Evolutionary conservation across 352 stramenopile species (phyloP).

Genomic region (Globisporangium yorkense): DNA sequence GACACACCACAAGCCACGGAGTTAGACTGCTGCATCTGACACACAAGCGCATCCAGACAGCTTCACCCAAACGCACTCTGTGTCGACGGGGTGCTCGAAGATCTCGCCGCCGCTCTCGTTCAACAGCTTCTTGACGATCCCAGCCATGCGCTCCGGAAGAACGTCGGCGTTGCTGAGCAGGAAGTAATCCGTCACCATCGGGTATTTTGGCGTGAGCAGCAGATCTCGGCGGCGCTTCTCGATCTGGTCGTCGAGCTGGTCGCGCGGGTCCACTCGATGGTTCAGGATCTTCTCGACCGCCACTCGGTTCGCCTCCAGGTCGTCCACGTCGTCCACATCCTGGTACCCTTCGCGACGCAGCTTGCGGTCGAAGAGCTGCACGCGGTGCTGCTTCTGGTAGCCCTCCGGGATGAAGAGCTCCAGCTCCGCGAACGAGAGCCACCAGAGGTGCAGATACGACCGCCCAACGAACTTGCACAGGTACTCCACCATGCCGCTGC

Average conservation of each 20-base stretch:
- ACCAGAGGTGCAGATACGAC: conserved; percentile 86
- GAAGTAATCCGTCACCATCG: conserved; percentile 78
- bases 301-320: conserved; percentile 82
- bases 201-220: conserved; percentile 44
- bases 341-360: conserved; percentile 76
- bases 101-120: conserved; percentile 83
- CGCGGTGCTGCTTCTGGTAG: conserved; percentile 82
- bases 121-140: conserved; percentile 75
- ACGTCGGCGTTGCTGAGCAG: conserved; percentile 68
- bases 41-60: background rate
- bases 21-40: background rate
- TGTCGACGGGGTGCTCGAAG: conserved; percentile 75
- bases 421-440: conserved; percentile 84
- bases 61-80: conserved; percentile 33
- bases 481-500: conserved; percentile 70
- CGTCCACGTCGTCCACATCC: conserved; percentile 82
- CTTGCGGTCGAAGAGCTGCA: conserved; percentile 84
- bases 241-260: conserved; percentile 82
- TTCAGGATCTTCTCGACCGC: conserved; percentile 87
- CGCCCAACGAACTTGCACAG: conserved; percentile 84
- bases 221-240: conserved; percentile 61
- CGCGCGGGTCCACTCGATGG: conserved; percentile 75
- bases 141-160: conserved; percentile 62
- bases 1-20: background rate
- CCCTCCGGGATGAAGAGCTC: conserved; percentile 80